Base-by-base conservation (phyloP, 768 basidiomycete species). In the Kwoniella sp. region DNA sequence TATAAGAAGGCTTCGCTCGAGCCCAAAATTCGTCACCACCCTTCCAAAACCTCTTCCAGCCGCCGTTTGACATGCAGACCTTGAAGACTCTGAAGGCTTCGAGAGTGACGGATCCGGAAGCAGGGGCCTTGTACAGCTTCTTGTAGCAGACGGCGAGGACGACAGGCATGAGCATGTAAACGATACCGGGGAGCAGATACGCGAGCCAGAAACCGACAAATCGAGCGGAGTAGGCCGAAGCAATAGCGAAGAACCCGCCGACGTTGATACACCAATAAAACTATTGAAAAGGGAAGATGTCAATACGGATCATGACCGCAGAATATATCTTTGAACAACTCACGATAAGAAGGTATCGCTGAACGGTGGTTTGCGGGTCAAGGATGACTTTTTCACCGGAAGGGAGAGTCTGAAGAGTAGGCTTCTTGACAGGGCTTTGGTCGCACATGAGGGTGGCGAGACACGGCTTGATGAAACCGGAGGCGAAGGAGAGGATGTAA, bases 121-220 rank as follows among this genome's bases (percentile, higher is more conserved):
- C 78, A 37, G 79, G 74, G 13, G 76, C 73, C 27, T 69, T 64
- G 68, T 76, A 72, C 10, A 81, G 64, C 12, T 62, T 55, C 47
- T 75, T 73, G 63, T 69, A 71, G 22, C 63, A 55, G 37, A 70
- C 25, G 44, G 68, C 49, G 2, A 81, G 65, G 33, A 78, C 77
- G 59, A 76, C 54, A 15, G 80, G 80, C 66, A 76, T 70, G 58
- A 79, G 58, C 61, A 74, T 61, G 69, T 79, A 80, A 50, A 78
- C 26, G 56, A 81, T 71, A 26, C 73, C 74, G 12, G 79, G 79
- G 12, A 73, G 40, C 8, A 78, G 66, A 65, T 60, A 79, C 30
- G 77, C 76, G 24, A 79, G 69, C 78, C 77, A 81, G 69, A 76
- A 80, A 10, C 80, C 80, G 52, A 80, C 70, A 51, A 75, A 66